phyloP scores from a whole-genome alignment of 768 basidiomycete species.

The Podaxis sp. region DNA sequence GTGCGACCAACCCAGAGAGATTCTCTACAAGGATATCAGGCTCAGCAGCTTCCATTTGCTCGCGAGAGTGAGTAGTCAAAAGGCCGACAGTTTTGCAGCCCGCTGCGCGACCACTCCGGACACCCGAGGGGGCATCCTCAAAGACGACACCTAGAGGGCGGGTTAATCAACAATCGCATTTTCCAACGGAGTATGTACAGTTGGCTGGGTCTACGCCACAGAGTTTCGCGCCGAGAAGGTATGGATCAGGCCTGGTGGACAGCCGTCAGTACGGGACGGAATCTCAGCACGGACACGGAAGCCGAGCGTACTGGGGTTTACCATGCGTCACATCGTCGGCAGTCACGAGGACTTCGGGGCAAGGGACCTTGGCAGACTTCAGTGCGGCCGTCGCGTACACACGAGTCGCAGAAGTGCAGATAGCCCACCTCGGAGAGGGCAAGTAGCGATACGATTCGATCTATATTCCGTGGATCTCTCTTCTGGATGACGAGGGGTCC shows the following conservation, averaged over 20 bases:
- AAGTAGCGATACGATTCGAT: conserved; percentile 34
- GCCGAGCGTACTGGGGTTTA: conserved; percentile 54
- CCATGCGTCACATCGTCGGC: conserved; percentile 83
- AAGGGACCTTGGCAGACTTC: conserved; percentile 59
- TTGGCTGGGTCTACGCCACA: conserved; percentile 63
- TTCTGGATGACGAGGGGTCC: conserved; percentile 2
- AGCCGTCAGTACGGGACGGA: not conserved
- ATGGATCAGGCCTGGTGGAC: conserved; percentile 69
- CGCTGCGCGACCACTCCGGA: conserved; percentile 75
- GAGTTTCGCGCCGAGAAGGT: conserved; percentile 78
- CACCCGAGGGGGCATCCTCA: conserved; percentile 88
- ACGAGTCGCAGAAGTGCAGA: conserved; percentile 85
- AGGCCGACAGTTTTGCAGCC: conserved; percentile 85
- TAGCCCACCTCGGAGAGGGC: conserved; percentile 76
- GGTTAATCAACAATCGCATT: not conserved
- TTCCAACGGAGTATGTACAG: conserved; percentile 40
- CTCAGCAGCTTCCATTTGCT: conserved; percentile 60
- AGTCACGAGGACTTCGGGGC: conserved; percentile 72
- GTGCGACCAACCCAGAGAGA: conserved; percentile 57
- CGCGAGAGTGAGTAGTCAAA: conserved; percentile 75
- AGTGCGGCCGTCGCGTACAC: conserved; percentile 76
- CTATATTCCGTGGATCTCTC: conserved; percentile 23
- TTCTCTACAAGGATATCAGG: conserved; percentile 74
- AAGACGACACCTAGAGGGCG: conserved; percentile 68
- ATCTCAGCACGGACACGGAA: not conserved